These are phyloP conservation scores for Fomitopsis serialis DNA, from an alignment of 768 basidiomycete genomes.

Conservation along the genomic window DNA sequence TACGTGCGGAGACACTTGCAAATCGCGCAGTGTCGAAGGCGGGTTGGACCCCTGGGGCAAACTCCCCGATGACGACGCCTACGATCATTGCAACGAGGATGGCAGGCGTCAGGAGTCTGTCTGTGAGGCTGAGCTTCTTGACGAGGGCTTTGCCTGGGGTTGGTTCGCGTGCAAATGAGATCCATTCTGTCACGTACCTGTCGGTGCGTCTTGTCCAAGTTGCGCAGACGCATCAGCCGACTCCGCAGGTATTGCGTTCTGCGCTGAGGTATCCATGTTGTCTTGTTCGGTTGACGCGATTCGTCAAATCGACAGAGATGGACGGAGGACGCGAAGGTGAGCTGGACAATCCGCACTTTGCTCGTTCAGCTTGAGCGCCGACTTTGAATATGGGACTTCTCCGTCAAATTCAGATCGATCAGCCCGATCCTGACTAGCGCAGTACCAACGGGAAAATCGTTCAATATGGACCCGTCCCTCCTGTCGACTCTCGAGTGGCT, in stretches of 20 bases:
- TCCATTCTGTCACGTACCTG: not conserved
- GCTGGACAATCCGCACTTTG: too few relatives aligned
- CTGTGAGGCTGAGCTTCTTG: constrained; percentile 39
- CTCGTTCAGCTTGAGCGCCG: not conserved
- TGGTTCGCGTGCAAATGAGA: not conserved
- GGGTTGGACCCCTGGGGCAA: constrained; percentile 49
- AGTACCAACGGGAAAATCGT: too few relatives aligned
- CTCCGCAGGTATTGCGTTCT: too few relatives aligned
- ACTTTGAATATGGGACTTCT: not conserved
- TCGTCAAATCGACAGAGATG: too few relatives aligned
- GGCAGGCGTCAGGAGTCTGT: constrained; percentile 58
- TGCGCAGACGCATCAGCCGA: too few relatives aligned
- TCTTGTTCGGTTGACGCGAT: too few relatives aligned
- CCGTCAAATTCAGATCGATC: not conserved
- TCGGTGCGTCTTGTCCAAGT: not conserved
- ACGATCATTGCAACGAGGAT: constrained; percentile 71
- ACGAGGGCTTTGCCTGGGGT: constrained; percentile 6
- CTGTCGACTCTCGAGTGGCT: too few relatives aligned
- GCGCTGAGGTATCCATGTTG: too few relatives aligned
- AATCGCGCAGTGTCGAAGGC: constrained; percentile 62
- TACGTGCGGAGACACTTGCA: constrained; percentile 72
- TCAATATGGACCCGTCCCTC: too few relatives aligned
- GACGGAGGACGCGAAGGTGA: too few relatives aligned
- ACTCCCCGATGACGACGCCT: constrained; percentile 72
- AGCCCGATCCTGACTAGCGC: not conserved